Base-by-base conservation (phyloP, 1,284 basidiomycete species). In the Ustilago curta region DNA sequence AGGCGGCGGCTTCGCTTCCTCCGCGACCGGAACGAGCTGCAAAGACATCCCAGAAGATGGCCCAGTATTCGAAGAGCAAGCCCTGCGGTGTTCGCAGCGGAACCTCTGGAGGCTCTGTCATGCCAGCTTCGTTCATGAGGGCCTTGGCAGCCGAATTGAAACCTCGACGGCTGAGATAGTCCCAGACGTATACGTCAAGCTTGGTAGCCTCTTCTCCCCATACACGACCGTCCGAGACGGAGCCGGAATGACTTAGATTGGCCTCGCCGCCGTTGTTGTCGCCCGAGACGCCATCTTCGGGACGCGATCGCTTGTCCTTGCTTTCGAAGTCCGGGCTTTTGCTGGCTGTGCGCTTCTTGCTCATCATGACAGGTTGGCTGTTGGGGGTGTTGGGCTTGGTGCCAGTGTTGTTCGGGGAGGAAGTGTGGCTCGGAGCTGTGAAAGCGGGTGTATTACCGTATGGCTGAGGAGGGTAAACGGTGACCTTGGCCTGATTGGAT, bases 41-140 rank as follows among this genome's bases (percentile, higher is more conserved):
- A 59, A 84, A 84, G 19, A 83, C 77, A 47, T 84, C 83, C 83
- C 83, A 84, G 47, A 84, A 84, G 51, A 84, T 79, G 56, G 76
- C 75, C 83, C 83, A 84, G 60, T 84, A 84, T 63, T 84, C 83
- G 59, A 77, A 83, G 6, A 84, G 66, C 5, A 84, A 68, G 21
- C 83, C 83, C 37, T 80, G 77, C 0, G 79, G 80, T 35, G 81
- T 82, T 35, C 68, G 69, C 23, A 83, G 64, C 2, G 83, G 81
- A 11, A 84, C 80, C 32, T 80, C 78, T 27, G 83, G 83, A 11
- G 78, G 66, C 29, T 79, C 82, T 0, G 79, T 66, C 74, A 84
- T 74, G 8, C 77, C 69, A 1, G 78, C 76, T 45, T 84, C 83
- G 62, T 65, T 76, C 54, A 78, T 69, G 29, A 84, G 65, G 37